These are phyloP conservation scores for Trichoderma reesei DNA, from an alignment of 495 filamentous ascomycete species.

Conservation along the genomic window DNA sequence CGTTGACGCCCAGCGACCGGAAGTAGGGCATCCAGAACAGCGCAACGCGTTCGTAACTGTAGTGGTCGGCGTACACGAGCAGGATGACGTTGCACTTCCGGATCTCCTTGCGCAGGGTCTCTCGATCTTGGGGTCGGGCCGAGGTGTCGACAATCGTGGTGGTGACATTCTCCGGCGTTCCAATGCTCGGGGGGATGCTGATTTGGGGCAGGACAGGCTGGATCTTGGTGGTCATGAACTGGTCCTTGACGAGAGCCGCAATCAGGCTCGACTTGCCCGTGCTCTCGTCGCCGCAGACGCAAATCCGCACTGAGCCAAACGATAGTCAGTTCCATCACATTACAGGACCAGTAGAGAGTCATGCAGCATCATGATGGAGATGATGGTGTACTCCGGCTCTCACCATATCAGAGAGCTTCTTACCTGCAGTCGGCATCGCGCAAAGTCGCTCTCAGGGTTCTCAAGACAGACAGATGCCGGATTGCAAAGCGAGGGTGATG, in stretches of 20 bases:
- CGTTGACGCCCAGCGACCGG: conserved; percentile 91
- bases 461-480: background rate
- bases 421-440: conserved; percentile 3
- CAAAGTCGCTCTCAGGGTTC: background rate
- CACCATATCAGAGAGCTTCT: background rate
- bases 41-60: conserved; percentile 95
- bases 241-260: conserved; percentile 80
- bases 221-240: conserved; percentile 88
- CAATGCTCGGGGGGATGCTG: conserved; percentile 79
- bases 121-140: conserved; percentile 84
- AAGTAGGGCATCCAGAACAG: conserved; percentile 98
- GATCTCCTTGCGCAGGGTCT: conserved; percentile 81
- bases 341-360: background rate
- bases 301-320: conserved; percentile 64
- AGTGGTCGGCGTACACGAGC: conserved; percentile 96
- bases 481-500: background rate
- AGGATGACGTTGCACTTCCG: conserved; percentile 94
- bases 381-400: too few relatives aligned
- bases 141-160: conserved; percentile 96
- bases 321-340: background rate
- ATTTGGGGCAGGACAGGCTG: conserved; percentile 89
- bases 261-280: conserved; percentile 63
- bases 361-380: background rate
- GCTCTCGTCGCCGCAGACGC: conserved; percentile 90
- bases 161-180: conserved; percentile 87